Conservation (phyloP, 1,139 yeast species). For the Geotrichum cucujoidarum region DNA sequence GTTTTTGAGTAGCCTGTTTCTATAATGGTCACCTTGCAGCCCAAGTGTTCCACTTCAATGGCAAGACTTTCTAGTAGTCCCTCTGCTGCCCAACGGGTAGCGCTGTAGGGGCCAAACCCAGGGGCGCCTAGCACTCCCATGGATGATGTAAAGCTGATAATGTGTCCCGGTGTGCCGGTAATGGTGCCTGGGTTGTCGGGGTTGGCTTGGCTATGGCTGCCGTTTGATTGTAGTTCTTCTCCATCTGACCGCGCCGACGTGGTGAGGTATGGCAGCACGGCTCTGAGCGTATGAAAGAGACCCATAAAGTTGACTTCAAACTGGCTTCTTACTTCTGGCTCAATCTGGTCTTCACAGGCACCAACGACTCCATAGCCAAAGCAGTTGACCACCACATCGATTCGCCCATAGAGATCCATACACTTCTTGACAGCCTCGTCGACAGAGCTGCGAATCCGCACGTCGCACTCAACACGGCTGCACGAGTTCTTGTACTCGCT, state of each 20-base stretch:
- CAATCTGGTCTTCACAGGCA: constrained; percentile 21
- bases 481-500: constrained; percentile 15
- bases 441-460: constrained; percentile 17
- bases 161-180: constrained; percentile 16
- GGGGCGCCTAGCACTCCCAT: constrained; percentile 22
- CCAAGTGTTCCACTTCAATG: constrained; percentile 20
- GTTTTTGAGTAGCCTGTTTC: constrained; percentile 21
- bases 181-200: constrained; percentile 6
- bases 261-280: constrained; percentile 19
- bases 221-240: background rate
- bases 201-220: background rate
- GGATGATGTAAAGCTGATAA: constrained; percentile 18
- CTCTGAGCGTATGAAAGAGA: constrained; percentile 19
- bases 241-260: constrained; percentile 14
- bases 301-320: constrained; percentile 21
- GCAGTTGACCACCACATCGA: constrained; percentile 20
- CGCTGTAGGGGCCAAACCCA: constrained; percentile 21
- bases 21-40: constrained; percentile 19
- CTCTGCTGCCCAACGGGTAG: constrained; percentile 21
- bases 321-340: constrained; percentile 20
- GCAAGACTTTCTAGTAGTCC: constrained; percentile 20
- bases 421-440: constrained; percentile 18
- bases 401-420: constrained; percentile 14
- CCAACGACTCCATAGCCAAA: constrained; percentile 21
- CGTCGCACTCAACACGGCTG: constrained; percentile 19